A percentile compares a stretch with the other conserved stretches of the same genome.
Conservation (phyloP, 1,284 basidiomycete genomes). For the Trametes hirsuta region DNA sequence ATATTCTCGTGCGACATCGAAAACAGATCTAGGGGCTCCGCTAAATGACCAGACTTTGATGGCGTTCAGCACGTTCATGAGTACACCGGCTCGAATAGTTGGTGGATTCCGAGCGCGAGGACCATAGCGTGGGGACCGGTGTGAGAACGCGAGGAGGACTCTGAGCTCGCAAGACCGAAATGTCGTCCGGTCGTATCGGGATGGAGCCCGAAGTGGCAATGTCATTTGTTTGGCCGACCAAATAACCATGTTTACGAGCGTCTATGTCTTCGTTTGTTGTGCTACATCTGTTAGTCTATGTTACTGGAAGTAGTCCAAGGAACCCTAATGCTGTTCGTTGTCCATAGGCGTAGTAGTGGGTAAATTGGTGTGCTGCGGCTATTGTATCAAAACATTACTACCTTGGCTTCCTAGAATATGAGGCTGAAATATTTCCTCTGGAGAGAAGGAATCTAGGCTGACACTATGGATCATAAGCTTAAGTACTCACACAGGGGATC, state of each 20-base stretch:
- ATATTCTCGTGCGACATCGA: slow-evolving; percentile 15
- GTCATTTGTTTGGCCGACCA: slow-evolving; percentile 14
- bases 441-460: no score
- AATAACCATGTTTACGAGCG: slow-evolving; percentile 6
- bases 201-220: neutral
- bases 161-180: neutral
- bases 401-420: no score
- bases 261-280: neutral
- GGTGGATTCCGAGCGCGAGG: neutral
- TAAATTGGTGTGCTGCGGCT: no score
- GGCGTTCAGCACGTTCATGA: neutral
- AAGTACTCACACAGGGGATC: no score
- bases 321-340: no score
- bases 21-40: neutral
- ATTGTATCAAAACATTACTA: no score
- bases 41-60: neutral
- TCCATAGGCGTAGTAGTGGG: no score
- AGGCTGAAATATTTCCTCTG: no score
- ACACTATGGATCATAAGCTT: no score
- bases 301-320: no score
- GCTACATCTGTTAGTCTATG: no score
- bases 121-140: neutral
- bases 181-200: neutral
- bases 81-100: neutral
- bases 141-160: neutral